Evolutionary conservation across 1,139 yeast species (phyloP), one percentile per base, ranked within the genome.

Genomic region (Yamadazyma mexicana): DNA sequence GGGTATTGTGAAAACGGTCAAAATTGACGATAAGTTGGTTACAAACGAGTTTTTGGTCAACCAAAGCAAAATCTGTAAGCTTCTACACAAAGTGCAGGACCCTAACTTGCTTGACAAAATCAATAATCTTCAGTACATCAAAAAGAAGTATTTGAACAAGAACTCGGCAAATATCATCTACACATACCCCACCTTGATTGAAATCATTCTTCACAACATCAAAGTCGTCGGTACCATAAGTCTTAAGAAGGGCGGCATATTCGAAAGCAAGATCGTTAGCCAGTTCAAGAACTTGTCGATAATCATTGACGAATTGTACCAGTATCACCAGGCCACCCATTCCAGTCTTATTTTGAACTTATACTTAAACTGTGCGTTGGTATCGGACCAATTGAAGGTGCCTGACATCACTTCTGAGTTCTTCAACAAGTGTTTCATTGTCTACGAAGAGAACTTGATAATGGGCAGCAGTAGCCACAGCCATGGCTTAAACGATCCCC

Each of bases 341-440:
- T 75, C 79, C 5, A 84, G 71, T 48, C 63, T 68, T 43, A 76
- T 76, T 3, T 63, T 75, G 45, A 69, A 75, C 44, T 58, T 74
- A 34, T 80, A 81, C 51, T 59, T 83, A 43, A 69, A 76, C 42
- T 71, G 79, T 29, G 88, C 88, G 0, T 61, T 75, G 2, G 64
- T 87, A 3, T 92, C 97, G 0, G 96, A 92, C 59, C 94, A 86
- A 57, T 69, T 85, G 28, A 68, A 63, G 34, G 67, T 64, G 43
- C 64, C 66, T 38, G 54, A 63, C 40, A 79, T 87, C 28, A 73
- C 92, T n/a, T 87, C 87, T 61, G 98, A 92, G 61, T 82, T 88
- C 52, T 87, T 86, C 62, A 91, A 87, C 23, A 95, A 89, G 59
- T 84, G 95, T 4, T 88, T 89, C 58, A 77, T 91, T 2, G 77